phyloP scores from a whole-genome alignment of 768 basidiomycete genomes.

The Xerocomellus chrysenteron region DNA sequence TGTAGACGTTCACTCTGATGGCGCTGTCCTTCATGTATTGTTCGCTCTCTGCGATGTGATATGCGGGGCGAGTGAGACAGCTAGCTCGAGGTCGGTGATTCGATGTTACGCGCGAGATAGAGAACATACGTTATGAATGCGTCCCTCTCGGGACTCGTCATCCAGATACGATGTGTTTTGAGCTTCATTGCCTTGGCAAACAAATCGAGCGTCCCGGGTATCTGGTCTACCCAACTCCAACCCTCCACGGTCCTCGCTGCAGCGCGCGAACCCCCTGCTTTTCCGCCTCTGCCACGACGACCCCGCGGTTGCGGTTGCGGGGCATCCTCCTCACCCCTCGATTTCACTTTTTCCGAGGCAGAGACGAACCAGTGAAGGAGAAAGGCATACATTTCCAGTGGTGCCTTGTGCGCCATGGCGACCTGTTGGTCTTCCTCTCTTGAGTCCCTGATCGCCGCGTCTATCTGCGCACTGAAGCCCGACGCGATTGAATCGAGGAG shows the following conservation, averaged over 20 bases:
- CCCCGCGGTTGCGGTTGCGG: slow-evolving; percentile 46
- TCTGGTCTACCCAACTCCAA: slow-evolving; percentile 81
- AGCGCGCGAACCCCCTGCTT: slow-evolving; percentile 40
- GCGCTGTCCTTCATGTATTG: slow-evolving; percentile 78
- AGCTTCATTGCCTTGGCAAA: slow-evolving; percentile 70
- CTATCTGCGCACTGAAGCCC: slow-evolving; percentile 69
- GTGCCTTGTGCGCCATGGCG: slow-evolving; percentile 59
- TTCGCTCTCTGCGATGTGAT: slow-evolving; percentile 84
- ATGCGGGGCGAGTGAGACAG: slow-evolving; percentile 85
- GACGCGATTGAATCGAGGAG: slow-evolving; percentile 85
- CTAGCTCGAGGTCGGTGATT: slow-evolving; percentile 37
- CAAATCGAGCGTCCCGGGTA: slow-evolving; percentile 64
- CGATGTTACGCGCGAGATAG: neutral
- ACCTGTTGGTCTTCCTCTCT: slow-evolving; percentile 66
- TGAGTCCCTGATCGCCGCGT: slow-evolving; percentile 66
- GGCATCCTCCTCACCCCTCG: slow-evolving; percentile 46
- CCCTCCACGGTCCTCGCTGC: slow-evolving; percentile 43
- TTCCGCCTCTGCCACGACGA: slow-evolving; percentile 61
- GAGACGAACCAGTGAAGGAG: slow-evolving; percentile 88
- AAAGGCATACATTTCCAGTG: slow-evolving; percentile 92
- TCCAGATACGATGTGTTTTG: slow-evolving; percentile 84
- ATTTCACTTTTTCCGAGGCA: slow-evolving; percentile 75
- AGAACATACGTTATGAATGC: slow-evolving; percentile 65
- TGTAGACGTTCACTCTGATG: slow-evolving; percentile 76
- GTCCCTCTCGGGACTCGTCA: slow-evolving; percentile 82